Evolutionary conservation across 2,329 filamentous ascomycete species (phyloP).

Genomic region (Colletotrichum sp.): DNA sequence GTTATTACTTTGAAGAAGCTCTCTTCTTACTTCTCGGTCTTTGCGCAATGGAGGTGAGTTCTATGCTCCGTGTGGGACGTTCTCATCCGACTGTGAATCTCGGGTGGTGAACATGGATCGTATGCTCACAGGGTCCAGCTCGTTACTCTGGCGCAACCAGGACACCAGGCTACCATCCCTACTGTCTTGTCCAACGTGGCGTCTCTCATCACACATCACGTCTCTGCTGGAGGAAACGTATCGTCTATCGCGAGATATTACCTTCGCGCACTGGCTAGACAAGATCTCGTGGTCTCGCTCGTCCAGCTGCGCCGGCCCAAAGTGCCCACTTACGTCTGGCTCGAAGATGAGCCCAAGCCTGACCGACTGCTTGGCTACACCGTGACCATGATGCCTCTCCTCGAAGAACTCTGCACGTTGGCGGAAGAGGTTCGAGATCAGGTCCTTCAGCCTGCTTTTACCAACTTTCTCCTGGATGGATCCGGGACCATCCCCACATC

Average conservation of each 20-base stretch:
- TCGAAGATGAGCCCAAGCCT: slow-evolving; percentile 27
- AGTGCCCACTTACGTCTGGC: slow-evolving; percentile 29
- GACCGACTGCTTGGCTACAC: slow-evolving; percentile 37
- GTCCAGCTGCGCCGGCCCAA: slow-evolving; percentile 24
- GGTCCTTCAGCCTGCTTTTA: neutral
- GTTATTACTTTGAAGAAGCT: slow-evolving; percentile 29
- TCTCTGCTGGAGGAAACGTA: slow-evolving; percentile 24
- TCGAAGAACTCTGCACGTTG: slow-evolving; percentile 29
- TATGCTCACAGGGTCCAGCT: slow-evolving; percentile 13
- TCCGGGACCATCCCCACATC: neutral
- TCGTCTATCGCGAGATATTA: slow-evolving; percentile 34
- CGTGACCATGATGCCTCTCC: slow-evolving; percentile 31
- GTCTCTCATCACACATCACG: slow-evolving; percentile 28
- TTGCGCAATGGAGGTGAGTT: slow-evolving; percentile 32
- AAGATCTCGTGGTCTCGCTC: slow-evolving; percentile 34
- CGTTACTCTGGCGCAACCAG: slow-evolving; percentile 16
- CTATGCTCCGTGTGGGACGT: neutral
- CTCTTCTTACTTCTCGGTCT: slow-evolving; percentile 30
- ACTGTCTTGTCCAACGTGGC: slow-evolving; percentile 26
- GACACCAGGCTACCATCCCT: slow-evolving; percentile 25
- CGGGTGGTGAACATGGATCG: neutral
- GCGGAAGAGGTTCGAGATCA: slow-evolving; percentile 29
- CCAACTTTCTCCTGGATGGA: neutral
- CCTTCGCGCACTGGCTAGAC: slow-evolving; percentile 32
- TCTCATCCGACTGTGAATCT: neutral